These are phyloP conservation scores for Mucor irregularis DNA, from an alignment of 371 early-diverging fungal genomes.

Conservation along the genomic window DNA sequence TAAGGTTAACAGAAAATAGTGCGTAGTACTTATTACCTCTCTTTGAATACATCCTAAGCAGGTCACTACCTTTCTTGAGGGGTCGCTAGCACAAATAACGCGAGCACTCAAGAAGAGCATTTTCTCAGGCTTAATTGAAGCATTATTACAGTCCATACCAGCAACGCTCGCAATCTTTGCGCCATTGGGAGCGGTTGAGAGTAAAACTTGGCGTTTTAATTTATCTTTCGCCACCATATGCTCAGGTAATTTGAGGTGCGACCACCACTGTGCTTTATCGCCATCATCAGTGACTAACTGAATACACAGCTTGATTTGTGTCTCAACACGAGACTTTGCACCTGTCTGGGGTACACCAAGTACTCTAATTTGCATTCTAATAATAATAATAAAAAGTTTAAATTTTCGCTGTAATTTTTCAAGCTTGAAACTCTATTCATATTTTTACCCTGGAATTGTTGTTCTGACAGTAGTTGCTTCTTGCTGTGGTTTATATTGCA, in stretches of 20 bases:
- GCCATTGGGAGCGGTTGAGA: conserved; percentile 25
- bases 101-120: conserved; percentile 74
- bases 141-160: conserved; percentile 15
- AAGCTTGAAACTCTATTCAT: no score
- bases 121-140: conserved; percentile 35
- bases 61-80: conserved; percentile 72
- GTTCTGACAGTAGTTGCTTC: background rate
- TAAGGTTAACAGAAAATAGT: background rate
- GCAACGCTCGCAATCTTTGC: conserved; percentile 5
- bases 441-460: conserved; percentile 19
- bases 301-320: conserved; percentile 82
- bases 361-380: conserved; percentile 54
- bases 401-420: no score
- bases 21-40: conserved; percentile 59
- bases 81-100: conserved; percentile 87
- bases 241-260: conserved; percentile 73
- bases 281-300: conserved; percentile 66
- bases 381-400: conserved; percentile 1
- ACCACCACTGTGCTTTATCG: conserved; percentile 67
- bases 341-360: conserved; percentile 75
- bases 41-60: conserved; percentile 88
- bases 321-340: conserved; percentile 85
- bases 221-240: conserved; percentile 66
- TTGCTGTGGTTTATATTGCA: background rate
- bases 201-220: conserved; percentile 27